Evolutionary conservation across 306 rosid species (phyloP).

Genomic region (Dryas drummondii): DNA sequence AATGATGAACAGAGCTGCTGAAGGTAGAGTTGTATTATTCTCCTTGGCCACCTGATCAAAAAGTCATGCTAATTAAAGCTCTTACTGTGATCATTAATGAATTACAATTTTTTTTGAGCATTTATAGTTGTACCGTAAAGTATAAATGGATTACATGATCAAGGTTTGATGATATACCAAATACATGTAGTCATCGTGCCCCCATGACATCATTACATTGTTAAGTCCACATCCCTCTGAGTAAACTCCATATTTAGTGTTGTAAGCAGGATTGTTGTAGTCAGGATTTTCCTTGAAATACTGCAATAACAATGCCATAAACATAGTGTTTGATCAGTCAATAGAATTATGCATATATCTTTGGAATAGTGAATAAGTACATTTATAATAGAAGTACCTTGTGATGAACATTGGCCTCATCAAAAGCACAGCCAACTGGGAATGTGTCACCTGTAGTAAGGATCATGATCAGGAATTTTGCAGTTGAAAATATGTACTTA

Average conservation of each 20-base stretch:
- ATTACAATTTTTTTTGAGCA: neutral
- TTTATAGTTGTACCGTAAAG: too few relatives aligned
- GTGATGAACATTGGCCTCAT: conserved; percentile 71
- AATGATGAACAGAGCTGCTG: conserved; percentile 72
- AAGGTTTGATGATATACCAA: conserved; percentile 40
- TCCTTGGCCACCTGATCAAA: conserved; percentile 63
- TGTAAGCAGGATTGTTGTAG: conserved; percentile 46
- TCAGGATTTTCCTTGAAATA: conserved; percentile 66
- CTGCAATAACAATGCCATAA: conserved; percentile 30
- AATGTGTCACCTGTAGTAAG: conserved; percentile 61
- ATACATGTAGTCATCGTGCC: conserved; percentile 91
- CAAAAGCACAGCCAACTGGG: conserved; percentile 84
- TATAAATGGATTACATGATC: neutral
- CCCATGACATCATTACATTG: conserved; percentile 89
- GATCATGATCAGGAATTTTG: conserved; percentile 15
- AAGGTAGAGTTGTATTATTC: conserved; percentile 69
- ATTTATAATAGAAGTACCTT: conserved; percentile 37
- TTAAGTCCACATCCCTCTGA: conserved; percentile 66
- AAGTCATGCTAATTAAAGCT: conserved; percentile 10
- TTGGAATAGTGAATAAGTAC: neutral
- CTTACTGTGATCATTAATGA: neutral
- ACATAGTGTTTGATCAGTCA: neutral
- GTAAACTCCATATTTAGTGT: conserved; percentile 67
- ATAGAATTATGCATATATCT: neutral
- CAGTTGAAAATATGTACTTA: neutral